Base-by-base conservation (phyloP, 2,329 filamentous ascomycete species). In the Aschersonia sp. region DNA sequence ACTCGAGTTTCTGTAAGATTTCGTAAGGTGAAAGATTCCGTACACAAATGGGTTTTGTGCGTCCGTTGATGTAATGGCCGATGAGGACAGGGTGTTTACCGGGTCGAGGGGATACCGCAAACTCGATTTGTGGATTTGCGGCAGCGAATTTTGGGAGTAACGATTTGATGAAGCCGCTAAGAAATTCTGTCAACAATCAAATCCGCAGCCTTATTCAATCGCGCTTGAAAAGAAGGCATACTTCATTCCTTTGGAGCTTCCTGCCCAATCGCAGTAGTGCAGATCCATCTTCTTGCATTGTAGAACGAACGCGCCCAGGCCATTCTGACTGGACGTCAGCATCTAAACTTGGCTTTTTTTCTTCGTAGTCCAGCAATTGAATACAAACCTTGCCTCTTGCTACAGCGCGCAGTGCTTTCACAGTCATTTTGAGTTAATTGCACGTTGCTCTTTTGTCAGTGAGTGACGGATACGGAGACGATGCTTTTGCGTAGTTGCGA, bases 231-330 rank as follows among this genome's bases (percentile, higher is more conserved):
- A 5, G 12, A 9, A 29, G 5, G 56, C 76, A 53, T 74, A 92
- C 86, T 94, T 92, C 89, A 97, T 96, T 62, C 92, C 92, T 60
- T 73, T 80, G 40, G 91, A 97, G 65, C 87, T 94, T 53, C 89
- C 92, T 50, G 85, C 87, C 79, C 85, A 89, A 75, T 97, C 89
- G 73, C 92, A 97, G 73, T 95, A 98, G 71, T 94, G 86, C 62
- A 98, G 87, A 65, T 95, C 87, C 65, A 98, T 74, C 62, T 84
- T 85, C 74, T 88, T 94, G 80, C 92, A 98, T 73, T 95, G 91
- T 50, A 96, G 79, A 67, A 98, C 87, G 73, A 97, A 97, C 64
- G 89, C 86, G 60, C 91, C 91, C 56, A 97, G 76, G 75, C 92
- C 92, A 72, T 98, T 97, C 89, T 97, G 35, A 5, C 43, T 3